Conservation (phyloP, 345 rosid genomes). For the Populus deltoides region DNA sequence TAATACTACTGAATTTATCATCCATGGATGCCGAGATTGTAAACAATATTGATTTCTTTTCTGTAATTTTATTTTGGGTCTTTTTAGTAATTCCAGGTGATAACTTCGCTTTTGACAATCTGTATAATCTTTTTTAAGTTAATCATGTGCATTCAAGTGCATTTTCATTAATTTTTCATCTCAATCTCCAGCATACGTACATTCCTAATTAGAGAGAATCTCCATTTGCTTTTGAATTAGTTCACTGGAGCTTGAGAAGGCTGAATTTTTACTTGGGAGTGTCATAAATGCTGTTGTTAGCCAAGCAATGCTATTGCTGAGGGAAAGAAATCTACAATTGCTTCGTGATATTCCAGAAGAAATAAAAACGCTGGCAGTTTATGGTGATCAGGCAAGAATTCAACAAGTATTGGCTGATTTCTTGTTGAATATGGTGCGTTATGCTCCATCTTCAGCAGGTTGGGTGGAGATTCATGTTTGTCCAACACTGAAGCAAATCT, state of each 20-base stretch:
- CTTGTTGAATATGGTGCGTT: slow-evolving; percentile 75
- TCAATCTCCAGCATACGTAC: not conserved
- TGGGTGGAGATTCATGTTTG: slow-evolving; percentile 89
- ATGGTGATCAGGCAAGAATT: slow-evolving; percentile 86
- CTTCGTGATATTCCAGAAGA: slow-evolving; percentile 96
- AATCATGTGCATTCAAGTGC: not conserved
- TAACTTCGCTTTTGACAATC: not conserved
- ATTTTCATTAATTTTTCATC: not conserved
- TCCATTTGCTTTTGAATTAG: slow-evolving; percentile 35
- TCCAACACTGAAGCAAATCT: slow-evolving; percentile 55
- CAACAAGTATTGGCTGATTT: slow-evolving; percentile 91
- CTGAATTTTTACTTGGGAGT: slow-evolving; percentile 74
- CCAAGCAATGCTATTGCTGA: slow-evolving; percentile 78
- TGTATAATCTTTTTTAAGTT: not conserved
- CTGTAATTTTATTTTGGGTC: not conserved
- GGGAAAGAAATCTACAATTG: slow-evolving; percentile 77
- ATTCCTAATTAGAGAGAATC: slow-evolving; percentile 23
- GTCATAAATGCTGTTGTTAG: slow-evolving; percentile 93
- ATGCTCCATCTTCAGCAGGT: slow-evolving; percentile 70
- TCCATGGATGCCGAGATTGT: not conserved
- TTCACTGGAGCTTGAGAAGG: slow-evolving; percentile 71
- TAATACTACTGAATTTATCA: not conserved
- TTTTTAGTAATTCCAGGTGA: not conserved
- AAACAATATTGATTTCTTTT: not conserved
- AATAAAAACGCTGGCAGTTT: slow-evolving; percentile 70